Conservation (phyloP, 257 asterid genomes). For the Penstemon davidsonii region DNA sequence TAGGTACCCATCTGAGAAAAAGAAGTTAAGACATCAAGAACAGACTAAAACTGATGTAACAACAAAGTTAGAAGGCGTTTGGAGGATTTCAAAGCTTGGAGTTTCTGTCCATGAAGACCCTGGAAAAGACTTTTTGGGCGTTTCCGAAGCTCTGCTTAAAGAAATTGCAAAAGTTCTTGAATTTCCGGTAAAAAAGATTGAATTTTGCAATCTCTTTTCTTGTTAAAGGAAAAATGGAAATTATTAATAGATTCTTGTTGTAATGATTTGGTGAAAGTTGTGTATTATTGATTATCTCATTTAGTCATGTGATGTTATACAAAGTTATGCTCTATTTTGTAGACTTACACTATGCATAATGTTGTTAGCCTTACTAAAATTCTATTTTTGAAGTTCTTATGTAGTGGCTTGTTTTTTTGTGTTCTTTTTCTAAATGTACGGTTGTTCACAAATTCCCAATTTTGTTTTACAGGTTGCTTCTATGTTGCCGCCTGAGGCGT, state of each 20-base stretch:
- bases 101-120: constrained; percentile 76
- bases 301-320: not conserved
- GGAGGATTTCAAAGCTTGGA: constrained; percentile 79
- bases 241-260: not conserved
- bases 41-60: constrained; percentile 34
- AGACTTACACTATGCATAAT: not conserved
- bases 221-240: constrained; percentile 7
- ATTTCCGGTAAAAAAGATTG: constrained; percentile 63
- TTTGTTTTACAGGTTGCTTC: constrained; percentile 75
- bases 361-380: not conserved
- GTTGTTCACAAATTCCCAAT: not conserved
- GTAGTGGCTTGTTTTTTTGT: not conserved
- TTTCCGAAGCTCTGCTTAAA: constrained; percentile 65
- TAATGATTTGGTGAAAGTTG: constrained; percentile 13
- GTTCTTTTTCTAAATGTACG: constrained; percentile 13
- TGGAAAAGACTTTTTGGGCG: constrained; percentile 79
- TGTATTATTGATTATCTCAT: not conserved
- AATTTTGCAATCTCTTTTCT: not conserved
- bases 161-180: constrained; percentile 86
- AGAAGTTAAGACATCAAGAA: constrained; percentile 55
- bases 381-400: not conserved
- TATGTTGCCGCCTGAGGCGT: constrained; percentile 89
- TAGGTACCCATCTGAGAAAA: constrained; percentile 97
- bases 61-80: constrained; percentile 58
- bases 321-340: not conserved